These are phyloP conservation scores for Parastagonospora avenae DNA, from an alignment of 2,329 filamentous ascomycete genomes.

Conservation along the genomic window DNA sequence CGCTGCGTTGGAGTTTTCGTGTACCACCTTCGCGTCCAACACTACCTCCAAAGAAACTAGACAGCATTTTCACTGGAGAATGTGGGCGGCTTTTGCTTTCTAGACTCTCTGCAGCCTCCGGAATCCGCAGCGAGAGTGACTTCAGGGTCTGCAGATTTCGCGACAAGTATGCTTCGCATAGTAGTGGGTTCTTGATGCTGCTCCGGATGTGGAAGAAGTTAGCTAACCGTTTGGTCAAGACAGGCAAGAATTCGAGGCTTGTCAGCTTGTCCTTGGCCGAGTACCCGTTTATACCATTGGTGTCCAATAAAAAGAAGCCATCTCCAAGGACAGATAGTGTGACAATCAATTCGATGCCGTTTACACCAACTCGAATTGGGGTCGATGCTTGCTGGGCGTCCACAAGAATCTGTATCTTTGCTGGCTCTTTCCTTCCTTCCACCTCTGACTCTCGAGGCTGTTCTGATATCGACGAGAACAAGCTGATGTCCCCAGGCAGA, in stretches of 20 bases:
- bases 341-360: constrained; percentile 72
- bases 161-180: constrained; percentile 72
- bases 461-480: constrained; percentile 73
- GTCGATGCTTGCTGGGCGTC: constrained; percentile 71
- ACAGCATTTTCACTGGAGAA: constrained; percentile 91
- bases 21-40: constrained; percentile 50
- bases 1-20: constrained; percentile 42
- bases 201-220: constrained; percentile 74
- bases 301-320: constrained; percentile 61
- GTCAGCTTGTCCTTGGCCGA: constrained; percentile 76
- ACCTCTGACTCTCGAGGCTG: constrained; percentile 67
- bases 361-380: constrained; percentile 48
- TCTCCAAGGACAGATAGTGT: constrained; percentile 64
- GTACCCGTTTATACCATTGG: constrained; percentile 70
- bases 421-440: constrained; percentile 69
- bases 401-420: constrained; percentile 73
- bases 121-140: constrained; percentile 67
- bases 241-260: constrained; percentile 73
- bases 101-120: constrained; percentile 60
- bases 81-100: constrained; percentile 70
- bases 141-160: constrained; percentile 80
- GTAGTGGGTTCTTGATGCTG: constrained; percentile 65
- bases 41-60: constrained; percentile 74
- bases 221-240: constrained; percentile 74
- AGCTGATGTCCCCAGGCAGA: constrained; percentile 59